phyloP scores from a whole-genome alignment of 1,284 basidiomycete genomes.

The Puccinia hordei region DNA sequence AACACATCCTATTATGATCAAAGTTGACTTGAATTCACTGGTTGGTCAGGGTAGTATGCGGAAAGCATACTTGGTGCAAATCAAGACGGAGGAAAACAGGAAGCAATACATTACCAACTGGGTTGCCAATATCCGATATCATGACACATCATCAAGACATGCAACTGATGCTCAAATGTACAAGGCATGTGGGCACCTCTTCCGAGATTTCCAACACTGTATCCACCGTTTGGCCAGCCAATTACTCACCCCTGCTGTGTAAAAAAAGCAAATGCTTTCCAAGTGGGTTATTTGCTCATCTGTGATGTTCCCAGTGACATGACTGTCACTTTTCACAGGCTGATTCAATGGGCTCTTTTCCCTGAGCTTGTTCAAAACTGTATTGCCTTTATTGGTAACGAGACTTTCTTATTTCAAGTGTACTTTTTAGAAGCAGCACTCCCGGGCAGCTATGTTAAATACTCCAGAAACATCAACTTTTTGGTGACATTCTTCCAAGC shows the following conservation, averaged over 20 bases:
- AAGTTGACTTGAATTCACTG: not conserved
- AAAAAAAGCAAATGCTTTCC: not conserved
- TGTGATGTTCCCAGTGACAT: too few relatives aligned
- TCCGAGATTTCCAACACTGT: not conserved
- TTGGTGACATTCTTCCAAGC: too few relatives aligned
- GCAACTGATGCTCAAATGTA: slow-evolving; percentile 1
- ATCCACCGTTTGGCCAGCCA: not conserved
- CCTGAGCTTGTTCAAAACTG: too few relatives aligned
- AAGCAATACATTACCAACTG: not conserved
- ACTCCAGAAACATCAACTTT: too few relatives aligned
- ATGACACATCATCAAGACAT: not conserved
- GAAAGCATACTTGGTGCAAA: not conserved
- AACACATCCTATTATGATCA: not conserved
- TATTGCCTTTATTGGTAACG: too few relatives aligned
- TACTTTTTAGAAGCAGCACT: too few relatives aligned
- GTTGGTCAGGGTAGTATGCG: slow-evolving; percentile 11
- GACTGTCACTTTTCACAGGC: too few relatives aligned
- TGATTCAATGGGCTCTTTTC: too few relatives aligned
- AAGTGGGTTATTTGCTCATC: too few relatives aligned
- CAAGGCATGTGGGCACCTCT: not conserved
- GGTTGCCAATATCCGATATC: not conserved
- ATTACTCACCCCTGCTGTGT: not conserved
- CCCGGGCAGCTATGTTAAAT: too few relatives aligned
- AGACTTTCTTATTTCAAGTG: too few relatives aligned
- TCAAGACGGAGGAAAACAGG: not conserved